These are phyloP conservation scores for Mikania micrantha DNA, from an alignment of 129 eudicot species.

Conservation along the genomic window DNA sequence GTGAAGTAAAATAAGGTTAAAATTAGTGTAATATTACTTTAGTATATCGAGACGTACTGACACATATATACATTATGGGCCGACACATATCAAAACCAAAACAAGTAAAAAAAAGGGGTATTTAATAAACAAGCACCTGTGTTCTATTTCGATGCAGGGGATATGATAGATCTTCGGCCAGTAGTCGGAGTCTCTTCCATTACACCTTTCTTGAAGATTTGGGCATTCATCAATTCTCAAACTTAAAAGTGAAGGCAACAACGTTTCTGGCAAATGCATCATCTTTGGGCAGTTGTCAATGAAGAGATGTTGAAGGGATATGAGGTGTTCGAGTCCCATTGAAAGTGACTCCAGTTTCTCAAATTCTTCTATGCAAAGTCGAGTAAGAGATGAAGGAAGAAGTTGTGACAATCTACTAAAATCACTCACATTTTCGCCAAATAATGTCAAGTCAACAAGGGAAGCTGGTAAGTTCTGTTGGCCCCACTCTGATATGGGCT, in stretches of 20 bases:
- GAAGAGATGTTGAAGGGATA: background rate
- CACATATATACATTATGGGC: no score
- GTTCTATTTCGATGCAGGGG: background rate
- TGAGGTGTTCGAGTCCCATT: background rate
- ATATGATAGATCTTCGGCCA: background rate
- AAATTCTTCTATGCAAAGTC: background rate
- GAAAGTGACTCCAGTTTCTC: background rate
- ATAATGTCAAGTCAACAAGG: background rate
- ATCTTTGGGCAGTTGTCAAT: background rate
- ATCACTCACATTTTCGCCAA: background rate
- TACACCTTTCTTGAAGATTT: background rate
- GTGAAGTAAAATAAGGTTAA: no score
- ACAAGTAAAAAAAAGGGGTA: background rate
- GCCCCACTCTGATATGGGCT: conserved; percentile 11
- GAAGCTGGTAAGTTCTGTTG: background rate
- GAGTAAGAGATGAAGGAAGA: background rate
- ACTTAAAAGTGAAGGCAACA: background rate
- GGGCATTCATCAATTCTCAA: background rate
- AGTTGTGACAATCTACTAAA: background rate
- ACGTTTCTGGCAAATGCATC: background rate
- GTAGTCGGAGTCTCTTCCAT: background rate
- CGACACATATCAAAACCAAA: background rate
- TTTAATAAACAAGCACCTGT: background rate
- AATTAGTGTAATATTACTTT: no score
- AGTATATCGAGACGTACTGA: no score